Conservation (phyloP, 495 filamentous ascomycete species). For the Penicillium alfredii region DNA sequence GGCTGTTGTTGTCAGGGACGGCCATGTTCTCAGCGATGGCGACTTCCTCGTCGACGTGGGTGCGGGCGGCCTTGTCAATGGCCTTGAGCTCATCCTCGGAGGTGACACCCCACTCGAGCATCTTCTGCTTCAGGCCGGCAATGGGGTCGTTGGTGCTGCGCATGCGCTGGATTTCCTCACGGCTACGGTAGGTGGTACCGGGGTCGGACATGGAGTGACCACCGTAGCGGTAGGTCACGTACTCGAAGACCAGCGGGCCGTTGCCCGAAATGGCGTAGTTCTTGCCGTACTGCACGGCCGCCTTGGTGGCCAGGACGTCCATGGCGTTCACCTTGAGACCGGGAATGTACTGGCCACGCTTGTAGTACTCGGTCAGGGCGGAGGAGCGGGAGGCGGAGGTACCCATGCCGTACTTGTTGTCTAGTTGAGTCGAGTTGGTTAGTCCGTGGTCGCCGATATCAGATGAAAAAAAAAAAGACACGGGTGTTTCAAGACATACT, state of each 20-base stretch:
- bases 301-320: constrained; percentile 98
- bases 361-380: constrained; percentile 98
- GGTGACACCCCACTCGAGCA: constrained; percentile 89
- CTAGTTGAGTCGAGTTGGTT: too few species aligned
- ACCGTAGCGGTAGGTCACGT: constrained; percentile 98
- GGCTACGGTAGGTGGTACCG: constrained; percentile 96
- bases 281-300: constrained; percentile 87
- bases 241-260: constrained; percentile 93
- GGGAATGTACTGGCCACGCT: constrained; percentile 99
- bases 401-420: constrained; percentile 99
- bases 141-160: constrained; percentile 97
- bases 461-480: not conserved
- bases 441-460: too few species aligned
- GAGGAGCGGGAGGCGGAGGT: constrained; percentile 91
- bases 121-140: constrained; percentile 94
- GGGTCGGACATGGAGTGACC: constrained; percentile 99
- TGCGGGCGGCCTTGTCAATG: constrained; percentile 87
- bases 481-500: constrained; percentile 53
- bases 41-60: constrained; percentile 82
- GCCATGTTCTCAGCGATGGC: constrained; percentile 81
- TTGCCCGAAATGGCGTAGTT: constrained; percentile 73
- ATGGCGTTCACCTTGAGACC: constrained; percentile 99
- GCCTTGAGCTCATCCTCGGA: constrained; percentile 94
- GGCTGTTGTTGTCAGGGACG: constrained; percentile 63
- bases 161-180: constrained; percentile 99